phyloP scores from a whole-genome alignment of 805 yeast genomes.

The Yarrowia alimentaria region DNA sequence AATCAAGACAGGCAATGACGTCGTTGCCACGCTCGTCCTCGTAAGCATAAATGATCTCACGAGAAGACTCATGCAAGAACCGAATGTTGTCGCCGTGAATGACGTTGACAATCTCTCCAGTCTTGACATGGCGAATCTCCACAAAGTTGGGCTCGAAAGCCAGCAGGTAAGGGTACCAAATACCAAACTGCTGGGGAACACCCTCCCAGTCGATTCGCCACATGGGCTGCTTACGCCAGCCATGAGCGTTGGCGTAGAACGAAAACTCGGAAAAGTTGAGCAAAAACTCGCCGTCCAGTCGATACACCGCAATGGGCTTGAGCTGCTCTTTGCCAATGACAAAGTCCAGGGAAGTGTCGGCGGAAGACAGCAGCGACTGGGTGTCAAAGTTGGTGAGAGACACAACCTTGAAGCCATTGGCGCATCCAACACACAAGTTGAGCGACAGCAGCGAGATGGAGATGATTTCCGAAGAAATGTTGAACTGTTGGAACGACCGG shows the following conservation, averaged over 20 bases:
- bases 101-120: conserved; percentile 81
- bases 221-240: conserved; percentile 92
- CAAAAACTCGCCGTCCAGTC: conserved; percentile 83
- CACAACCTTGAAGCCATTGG: conserved; percentile 94
- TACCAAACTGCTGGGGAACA: conserved; percentile 83
- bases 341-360: conserved; percentile 94
- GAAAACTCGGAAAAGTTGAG: conserved; percentile 90
- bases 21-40: conserved; percentile 89
- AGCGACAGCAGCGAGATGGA: conserved; percentile 87
- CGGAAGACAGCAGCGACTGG: conserved; percentile 93
- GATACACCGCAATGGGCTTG: conserved; percentile 87
- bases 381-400: conserved; percentile 78
- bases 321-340: conserved; percentile 79
- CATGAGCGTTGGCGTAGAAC: conserved; percentile 89
- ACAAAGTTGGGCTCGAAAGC: conserved; percentile 89
- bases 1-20: conserved; percentile 87
- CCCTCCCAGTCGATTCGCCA: conserved; percentile 98
- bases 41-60: conserved; percentile 88
- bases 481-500: conserved; percentile 74
- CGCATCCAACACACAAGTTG: conserved; percentile 90
- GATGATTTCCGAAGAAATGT: conserved; percentile 84
- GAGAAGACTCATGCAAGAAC: conserved; percentile 82
- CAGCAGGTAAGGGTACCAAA: conserved; percentile 88
- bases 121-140: conserved; percentile 88
- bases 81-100: conserved; percentile 90